These are phyloP conservation scores for Spathaspora gorwiae DNA, from an alignment of 805 yeast genomes.

Conservation along the genomic window DNA sequence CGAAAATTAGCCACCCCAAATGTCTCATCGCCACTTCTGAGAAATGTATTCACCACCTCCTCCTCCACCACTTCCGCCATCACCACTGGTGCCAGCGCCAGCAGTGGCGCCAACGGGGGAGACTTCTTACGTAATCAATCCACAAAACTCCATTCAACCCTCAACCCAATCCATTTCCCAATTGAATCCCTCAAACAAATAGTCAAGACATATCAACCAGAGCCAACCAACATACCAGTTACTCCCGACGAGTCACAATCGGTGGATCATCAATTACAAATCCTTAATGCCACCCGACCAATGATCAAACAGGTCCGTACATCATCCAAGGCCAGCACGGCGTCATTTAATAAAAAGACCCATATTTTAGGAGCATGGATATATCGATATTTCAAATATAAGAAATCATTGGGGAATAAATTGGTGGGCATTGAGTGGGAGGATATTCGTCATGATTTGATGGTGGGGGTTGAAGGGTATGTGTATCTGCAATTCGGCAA, in stretches of 20 bases:
- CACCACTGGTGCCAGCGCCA: not conserved
- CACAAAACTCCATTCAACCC: not conserved
- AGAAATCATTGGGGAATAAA: conserved; percentile 30
- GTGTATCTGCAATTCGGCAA: conserved; percentile 33
- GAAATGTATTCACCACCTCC: conserved; percentile 2
- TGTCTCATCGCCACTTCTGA: conserved; percentile 12
- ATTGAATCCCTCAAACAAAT: conserved; percentile 9
- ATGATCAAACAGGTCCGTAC: conserved; percentile 25
- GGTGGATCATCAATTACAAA: conserved; percentile 14
- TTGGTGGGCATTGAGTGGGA: conserved; percentile 41
- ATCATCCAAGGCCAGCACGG: conserved; percentile 20
- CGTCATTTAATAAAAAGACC: conserved; percentile 23
- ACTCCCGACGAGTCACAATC: conserved; percentile 15
- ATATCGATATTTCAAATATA: conserved; percentile 31
- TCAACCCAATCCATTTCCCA: conserved; percentile 16
- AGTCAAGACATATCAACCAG: not conserved
- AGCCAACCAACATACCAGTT: not conserved
- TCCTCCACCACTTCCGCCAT: not conserved
- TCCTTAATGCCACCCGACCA: conserved; percentile 17
- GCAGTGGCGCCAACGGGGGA: not conserved
- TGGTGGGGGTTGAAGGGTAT: conserved; percentile 32
- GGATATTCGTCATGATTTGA: conserved; percentile 33
- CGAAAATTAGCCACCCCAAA: conserved; percentile 8
- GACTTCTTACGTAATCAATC: not conserved
- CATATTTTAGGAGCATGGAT: conserved; percentile 27